These are phyloP conservation scores for Tagetes patula DNA, from an alignment of 129 eudicot genomes.

Conservation along the genomic window DNA sequence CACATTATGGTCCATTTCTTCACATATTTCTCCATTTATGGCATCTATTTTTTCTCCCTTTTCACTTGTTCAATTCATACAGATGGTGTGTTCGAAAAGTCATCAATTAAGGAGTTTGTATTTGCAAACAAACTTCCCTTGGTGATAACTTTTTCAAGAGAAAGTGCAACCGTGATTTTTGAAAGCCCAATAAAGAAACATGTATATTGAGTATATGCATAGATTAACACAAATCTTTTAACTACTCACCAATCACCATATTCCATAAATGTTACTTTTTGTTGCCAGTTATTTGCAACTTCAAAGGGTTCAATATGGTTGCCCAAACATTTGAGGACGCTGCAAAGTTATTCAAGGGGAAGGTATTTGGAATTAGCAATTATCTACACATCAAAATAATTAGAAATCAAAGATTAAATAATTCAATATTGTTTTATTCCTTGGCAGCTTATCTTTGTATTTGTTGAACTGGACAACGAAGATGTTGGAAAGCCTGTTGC, in stretches of 20 bases:
- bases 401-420: not conserved
- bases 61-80: slow-evolving; percentile 16
- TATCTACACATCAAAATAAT: not conserved
- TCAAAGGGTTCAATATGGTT: slow-evolving; percentile 52
- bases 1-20: slow-evolving; percentile 58
- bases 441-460: slow-evolving; percentile 75
- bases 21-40: slow-evolving; percentile 14
- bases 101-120: slow-evolving; percentile 71
- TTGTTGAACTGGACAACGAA: slow-evolving; percentile 79
- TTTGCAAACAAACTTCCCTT: slow-evolving; percentile 80
- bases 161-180: slow-evolving; percentile 63
- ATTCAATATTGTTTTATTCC: slow-evolving; percentile 11
- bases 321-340: slow-evolving; percentile 63
- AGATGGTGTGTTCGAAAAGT: slow-evolving; percentile 72
- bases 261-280: not conserved
- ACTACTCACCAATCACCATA: not conserved
- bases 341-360: slow-evolving; percentile 82
- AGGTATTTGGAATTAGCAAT: slow-evolving; percentile 45
- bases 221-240: not conserved
- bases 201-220: slow-evolving; percentile 36
- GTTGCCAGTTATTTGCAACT: slow-evolving; percentile 64
- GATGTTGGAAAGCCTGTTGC: slow-evolving; percentile 84
- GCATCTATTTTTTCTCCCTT: not conserved
- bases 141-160: slow-evolving; percentile 78
- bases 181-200: slow-evolving; percentile 79